phyloP scores from a whole-genome alignment of 2,329 filamentous ascomycete species.

The Chlorencoelia australis region DNA sequence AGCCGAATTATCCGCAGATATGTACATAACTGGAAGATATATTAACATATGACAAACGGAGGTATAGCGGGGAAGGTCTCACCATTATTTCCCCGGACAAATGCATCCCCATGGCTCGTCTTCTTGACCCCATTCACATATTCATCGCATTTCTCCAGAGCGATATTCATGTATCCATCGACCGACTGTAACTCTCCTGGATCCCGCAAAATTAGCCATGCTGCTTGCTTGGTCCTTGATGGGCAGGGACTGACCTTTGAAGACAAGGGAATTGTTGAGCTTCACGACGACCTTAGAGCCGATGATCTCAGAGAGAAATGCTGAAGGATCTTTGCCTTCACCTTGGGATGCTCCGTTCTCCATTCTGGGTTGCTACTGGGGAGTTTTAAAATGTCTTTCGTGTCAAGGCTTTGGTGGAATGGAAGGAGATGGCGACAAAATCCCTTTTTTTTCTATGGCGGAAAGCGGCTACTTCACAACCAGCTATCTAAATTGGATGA shows the following conservation, averaged over 20 bases:
- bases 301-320: conserved; percentile 90
- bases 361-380: too few species aligned
- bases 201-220: too few species aligned
- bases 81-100: conserved; percentile 96
- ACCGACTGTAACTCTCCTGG: conserved; percentile 90
- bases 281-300: conserved; percentile 92
- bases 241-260: conserved; percentile 62
- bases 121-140: conserved; percentile 77
- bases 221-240: too few species aligned
- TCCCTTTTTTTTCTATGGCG: too few species aligned
- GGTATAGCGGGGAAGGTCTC: conserved; percentile 18
- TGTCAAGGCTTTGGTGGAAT: too few species aligned
- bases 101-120: conserved; percentile 84
- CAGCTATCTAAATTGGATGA: too few species aligned
- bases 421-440: too few species aligned
- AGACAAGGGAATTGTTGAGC: conserved; percentile 95
- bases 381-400: too few species aligned
- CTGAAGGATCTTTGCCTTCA: conserved; percentile 85
- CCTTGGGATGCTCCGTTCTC: conserved; percentile 57
- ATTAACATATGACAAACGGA: conserved; percentile 2
- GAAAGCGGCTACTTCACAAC: too few species aligned
- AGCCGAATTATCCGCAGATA: conserved; percentile 23
- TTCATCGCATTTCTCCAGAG: conserved; percentile 89
- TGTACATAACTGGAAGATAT: conserved; percentile 25
- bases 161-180: conserved; percentile 99